Conservation (phyloP, 2,329 filamentous ascomycete genomes). For the Curvularia sp. region DNA sequence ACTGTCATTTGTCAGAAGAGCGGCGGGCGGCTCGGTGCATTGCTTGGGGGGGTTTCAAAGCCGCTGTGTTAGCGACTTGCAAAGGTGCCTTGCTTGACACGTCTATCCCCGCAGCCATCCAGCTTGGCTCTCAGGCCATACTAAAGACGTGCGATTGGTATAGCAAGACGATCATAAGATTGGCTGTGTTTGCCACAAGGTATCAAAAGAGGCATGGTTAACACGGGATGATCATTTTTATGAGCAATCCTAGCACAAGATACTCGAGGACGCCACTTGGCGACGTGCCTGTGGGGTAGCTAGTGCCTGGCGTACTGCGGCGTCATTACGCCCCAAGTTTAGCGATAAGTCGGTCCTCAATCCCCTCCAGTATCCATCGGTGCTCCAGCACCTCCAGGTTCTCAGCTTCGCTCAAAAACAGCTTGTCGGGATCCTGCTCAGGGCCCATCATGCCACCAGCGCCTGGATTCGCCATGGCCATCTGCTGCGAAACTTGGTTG, state of each 20-base stretch:
- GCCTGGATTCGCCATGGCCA: slow-evolving; percentile 76
- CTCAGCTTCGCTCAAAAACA: slow-evolving; percentile 90
- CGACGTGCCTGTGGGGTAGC: slow-evolving; percentile 17
- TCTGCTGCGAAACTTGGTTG: slow-evolving; percentile 86
- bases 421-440: slow-evolving; percentile 92
- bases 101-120: slow-evolving; percentile 21
- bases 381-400: slow-evolving; percentile 96
- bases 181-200: slow-evolving; percentile 36
- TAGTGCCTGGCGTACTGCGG: slow-evolving; percentile 14
- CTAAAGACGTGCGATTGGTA: slow-evolving; percentile 33
- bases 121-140: slow-evolving; percentile 25
- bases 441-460: slow-evolving; percentile 86
- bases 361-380: slow-evolving; percentile 85
- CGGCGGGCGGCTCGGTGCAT: slow-evolving; percentile 35
- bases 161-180: slow-evolving; percentile 36
- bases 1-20: slow-evolving; percentile 15
- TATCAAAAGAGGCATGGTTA: slow-evolving; percentile 28
- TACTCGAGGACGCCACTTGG: slow-evolving; percentile 12
- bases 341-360: slow-evolving; percentile 81
- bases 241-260: slow-evolving; percentile 13
- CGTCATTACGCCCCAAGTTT: slow-evolving; percentile 40
- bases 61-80: slow-evolving; percentile 11
- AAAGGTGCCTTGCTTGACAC: slow-evolving; percentile 17
- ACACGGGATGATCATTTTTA: slow-evolving; percentile 35
- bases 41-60: slow-evolving; percentile 12